Base-by-base conservation (phyloP, 1,284 basidiomycete genomes). In the Cerioporus squamosus region DNA sequence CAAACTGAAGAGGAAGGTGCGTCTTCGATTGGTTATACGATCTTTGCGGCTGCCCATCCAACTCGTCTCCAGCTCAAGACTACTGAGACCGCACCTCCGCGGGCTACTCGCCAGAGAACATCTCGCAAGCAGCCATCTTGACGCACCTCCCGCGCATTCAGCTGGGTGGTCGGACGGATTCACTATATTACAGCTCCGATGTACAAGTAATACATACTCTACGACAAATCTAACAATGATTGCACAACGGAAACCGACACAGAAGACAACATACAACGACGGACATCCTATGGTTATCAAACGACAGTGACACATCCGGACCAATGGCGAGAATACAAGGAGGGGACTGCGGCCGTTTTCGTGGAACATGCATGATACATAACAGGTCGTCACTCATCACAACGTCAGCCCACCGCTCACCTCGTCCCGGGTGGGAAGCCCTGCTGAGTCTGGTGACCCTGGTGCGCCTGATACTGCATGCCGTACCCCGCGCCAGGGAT, bases 401-500 rank as follows among this genome's bases (percentile, higher is more conserved):
- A 53, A 33, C 51, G 33, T 36, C 33, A 6, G 33, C 33, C 12
- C 33, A 12, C 12, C 33, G 12, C 6, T 36, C 33, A 36, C 10
- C 33, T 36, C 8, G 33, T 14, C 33, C 33, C 33, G 14, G 33
- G 14, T 12, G 33, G 33, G 33, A 36, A 36, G 14, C 40, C 20
- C 40, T 42, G 40, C 7, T 22, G n/a, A n/a, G 40, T 38, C 39
- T 60, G 59, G 29, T 47, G 52, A 43, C 42, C 44, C 33, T 66
- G 68, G 58, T 69, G 70, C 55, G 63, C 60, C 7, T 68, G 63
- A 53, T 70, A 72, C 53, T 68, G 72, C 53, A 66, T 65, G 45
- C 52, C 60, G 40, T 78, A 33, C 61, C 72, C 51, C 72, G 77
- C 14, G 20, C 75, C 75, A 40, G 78, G 75, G 0, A 75, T 75